Base-by-base conservation (phyloP, 2,329 filamentous ascomycete species). In the Venturia aucupariae region DNA sequence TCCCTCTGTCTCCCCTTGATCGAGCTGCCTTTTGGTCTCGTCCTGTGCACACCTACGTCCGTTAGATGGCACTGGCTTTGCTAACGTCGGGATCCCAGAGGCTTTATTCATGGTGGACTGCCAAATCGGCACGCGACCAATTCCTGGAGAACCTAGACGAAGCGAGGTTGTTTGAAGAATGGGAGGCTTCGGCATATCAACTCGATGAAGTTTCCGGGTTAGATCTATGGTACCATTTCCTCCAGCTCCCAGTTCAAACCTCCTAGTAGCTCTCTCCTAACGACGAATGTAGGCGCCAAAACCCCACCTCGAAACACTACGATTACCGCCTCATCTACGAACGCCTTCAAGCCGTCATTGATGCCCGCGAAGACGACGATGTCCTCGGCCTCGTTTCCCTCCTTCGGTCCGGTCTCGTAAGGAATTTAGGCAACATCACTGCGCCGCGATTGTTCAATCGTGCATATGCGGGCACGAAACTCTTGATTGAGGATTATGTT, bases 401-500 rank as follows among this genome's bases (percentile, higher is more conserved):
- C 22, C 81, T 96, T 46, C 87, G 91, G 32, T 91, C 90, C 17
- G 91, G 84, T 13, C 76, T 85, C 42, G 80, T 96, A 38, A 86
- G 92, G 42, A 96, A 97, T 71, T 80, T 96, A n/a, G 92, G 91
- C 65, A 95, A 96, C 73, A 95, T 97, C 69, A 90, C 90, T 0
- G 84, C 88, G 1, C 86, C 90, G 2, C 86, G 86, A 67, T 80
- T 97, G 0, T 97, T 92, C 77, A 92, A 92, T 70, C 84, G 88
- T 65, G 89, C 90, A 15, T 94, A 94, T 72, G 88, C 89, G 1
- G 92, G 92, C 19, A 96, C 92, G 0, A 97, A 97, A 74, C 84
- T 90, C 63, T 78, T 96, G 60, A 95, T 97, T 67, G 92, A 96
- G 72, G 90, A 95, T 74, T 97, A 97, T 72, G 87, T 96, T 67